Base-by-base conservation (phyloP, 2,329 filamentous ascomycete genomes). In the Fusarium vanettenii region DNA sequence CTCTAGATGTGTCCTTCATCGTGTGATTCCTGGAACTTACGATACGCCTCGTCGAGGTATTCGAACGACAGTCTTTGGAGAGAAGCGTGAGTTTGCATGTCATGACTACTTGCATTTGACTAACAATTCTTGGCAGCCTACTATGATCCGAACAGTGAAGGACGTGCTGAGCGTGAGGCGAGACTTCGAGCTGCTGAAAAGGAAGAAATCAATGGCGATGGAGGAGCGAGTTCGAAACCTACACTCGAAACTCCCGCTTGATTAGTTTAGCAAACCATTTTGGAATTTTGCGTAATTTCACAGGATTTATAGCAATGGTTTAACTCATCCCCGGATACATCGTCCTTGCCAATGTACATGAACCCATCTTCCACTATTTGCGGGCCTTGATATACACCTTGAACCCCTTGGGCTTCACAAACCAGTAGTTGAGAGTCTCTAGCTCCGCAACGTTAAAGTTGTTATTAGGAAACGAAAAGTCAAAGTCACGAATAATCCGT, bases 1-100 rank as follows among this genome's bases (percentile, higher is more conserved):
- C 27, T 9, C 16, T 5, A 71, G 29, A 25, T 67, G 37, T 14
- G 66, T 69, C 16, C 55, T 69, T 29, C 67, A 73, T 35, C 72
- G 66, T 10, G 70, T 75, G 9, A 73, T 75, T 9, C 68, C 65
- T 2, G 67, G 69, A 8, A 66, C 69, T 2, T 75, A 75, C n/a
- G 68, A 74, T 5, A 29, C 43, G 31, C 67, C 66, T 16, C 72
- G 70, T 7, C 43, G 64, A 50, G 71, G 67, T 5, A 75, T 71
- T 16, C 62, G 67, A 5, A 67, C 67, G 8, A 69, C 67, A 5
- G 69, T 72, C 2, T 72, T 73, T 48, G 63, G 72, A 20, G 60
- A 66, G 48, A 73, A 68, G n/a, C 67, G 67, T 67, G 16, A 64
- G 35, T 70, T 5, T 2, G n/a, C 10, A 35, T 7, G 8, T 3